Evolutionary conservation across 2,329 filamentous ascomycete species (phyloP).

Genomic region (Penicillium sp.): DNA sequence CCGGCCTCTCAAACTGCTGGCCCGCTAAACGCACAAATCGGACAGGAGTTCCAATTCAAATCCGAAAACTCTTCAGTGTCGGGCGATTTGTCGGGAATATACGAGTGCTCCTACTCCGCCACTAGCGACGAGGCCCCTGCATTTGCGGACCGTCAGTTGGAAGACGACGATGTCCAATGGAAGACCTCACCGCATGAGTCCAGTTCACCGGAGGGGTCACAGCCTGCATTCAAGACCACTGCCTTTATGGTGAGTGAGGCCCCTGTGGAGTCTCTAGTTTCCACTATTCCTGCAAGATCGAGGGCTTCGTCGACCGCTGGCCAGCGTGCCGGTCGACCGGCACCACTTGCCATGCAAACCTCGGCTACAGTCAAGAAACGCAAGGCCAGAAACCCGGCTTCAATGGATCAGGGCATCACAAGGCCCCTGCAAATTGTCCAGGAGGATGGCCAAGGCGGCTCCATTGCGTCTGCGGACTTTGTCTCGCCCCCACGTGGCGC

Average conservation of each 20-base stretch:
- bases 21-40: slow-evolving; percentile 18
- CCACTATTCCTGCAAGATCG: slow-evolving; percentile 25
- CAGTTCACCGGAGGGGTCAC: slow-evolving; percentile 26
- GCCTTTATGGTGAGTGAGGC: slow-evolving; percentile 39
- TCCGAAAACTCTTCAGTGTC: slow-evolving; percentile 40
- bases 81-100: slow-evolving; percentile 33
- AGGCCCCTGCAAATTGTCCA: slow-evolving; percentile 45
- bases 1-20: slow-evolving; percentile 23
- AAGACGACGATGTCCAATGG: slow-evolving; percentile 34
- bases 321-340: slow-evolving; percentile 28
- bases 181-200: slow-evolving; percentile 27
- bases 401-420: slow-evolving; percentile 29
- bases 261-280: slow-evolving; percentile 29
- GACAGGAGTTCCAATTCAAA: slow-evolving; percentile 35
- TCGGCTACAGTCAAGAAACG: slow-evolving; percentile 35
- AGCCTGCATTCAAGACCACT: slow-evolving; percentile 28
- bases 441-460: slow-evolving; percentile 44
- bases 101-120: slow-evolving; percentile 35
- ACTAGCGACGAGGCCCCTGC: slow-evolving; percentile 31
- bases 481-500: slow-evolving; percentile 44
- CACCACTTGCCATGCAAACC: slow-evolving; percentile 33
- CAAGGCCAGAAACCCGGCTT: slow-evolving; percentile 32
- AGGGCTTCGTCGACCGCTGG: slow-evolving; percentile 24
- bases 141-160: slow-evolving; percentile 31
- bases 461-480: slow-evolving; percentile 42